Percentiles rank a stretch among this genome's conserved stretches.
phyloP scores from a whole-genome alignment of 2,329 filamentous ascomycete genomes.

The Biscogniauxia mediterranea region DNA sequence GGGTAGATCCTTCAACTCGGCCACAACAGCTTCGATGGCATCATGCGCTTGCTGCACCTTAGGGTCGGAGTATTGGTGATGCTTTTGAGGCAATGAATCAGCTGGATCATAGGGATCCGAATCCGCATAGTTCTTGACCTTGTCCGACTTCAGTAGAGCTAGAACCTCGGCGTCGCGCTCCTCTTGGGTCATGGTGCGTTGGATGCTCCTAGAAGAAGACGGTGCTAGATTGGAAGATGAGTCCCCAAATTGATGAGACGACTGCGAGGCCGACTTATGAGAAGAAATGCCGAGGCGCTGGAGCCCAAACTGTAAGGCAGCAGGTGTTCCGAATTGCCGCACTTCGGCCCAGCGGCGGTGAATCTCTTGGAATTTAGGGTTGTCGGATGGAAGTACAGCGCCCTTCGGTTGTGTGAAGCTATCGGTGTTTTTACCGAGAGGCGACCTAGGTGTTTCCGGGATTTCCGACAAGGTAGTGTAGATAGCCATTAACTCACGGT shows the following conservation, averaged over 20 bases:
- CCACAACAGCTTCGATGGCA: slow-evolving; percentile 42
- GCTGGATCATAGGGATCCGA: slow-evolving; percentile 38
- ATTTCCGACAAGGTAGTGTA: slow-evolving; percentile 56
- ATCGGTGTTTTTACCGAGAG: slow-evolving; percentile 36
- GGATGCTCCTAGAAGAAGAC: slow-evolving; percentile 19
- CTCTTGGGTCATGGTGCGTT: slow-evolving; percentile 36
- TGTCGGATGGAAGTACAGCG: slow-evolving; percentile 38
- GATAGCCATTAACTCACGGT: slow-evolving; percentile 59
- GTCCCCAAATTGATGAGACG: not conserved
- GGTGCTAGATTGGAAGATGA: not conserved
- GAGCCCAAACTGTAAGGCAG: slow-evolving; percentile 43
- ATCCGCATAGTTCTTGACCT: slow-evolving; percentile 43
- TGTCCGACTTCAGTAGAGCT: slow-evolving; percentile 43
- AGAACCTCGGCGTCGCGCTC: slow-evolving; percentile 39
- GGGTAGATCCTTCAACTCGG: slow-evolving; percentile 43
- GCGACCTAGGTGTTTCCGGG: slow-evolving; percentile 56
- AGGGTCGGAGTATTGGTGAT: slow-evolving; percentile 42
- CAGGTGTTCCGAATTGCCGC: slow-evolving; percentile 42
- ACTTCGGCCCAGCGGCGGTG: slow-evolving; percentile 48
- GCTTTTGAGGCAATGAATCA: slow-evolving; percentile 30
- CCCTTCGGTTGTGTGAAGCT: slow-evolving; percentile 28
- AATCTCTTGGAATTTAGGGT: slow-evolving; percentile 46
- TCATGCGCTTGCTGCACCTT: slow-evolving; percentile 43
- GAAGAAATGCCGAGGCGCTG: slow-evolving; percentile 38
- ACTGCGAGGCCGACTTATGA: not conserved